Evolutionary conservation across 139 green algal species (phyloP).

Genomic region (Desmodesmus armatus): DNA sequence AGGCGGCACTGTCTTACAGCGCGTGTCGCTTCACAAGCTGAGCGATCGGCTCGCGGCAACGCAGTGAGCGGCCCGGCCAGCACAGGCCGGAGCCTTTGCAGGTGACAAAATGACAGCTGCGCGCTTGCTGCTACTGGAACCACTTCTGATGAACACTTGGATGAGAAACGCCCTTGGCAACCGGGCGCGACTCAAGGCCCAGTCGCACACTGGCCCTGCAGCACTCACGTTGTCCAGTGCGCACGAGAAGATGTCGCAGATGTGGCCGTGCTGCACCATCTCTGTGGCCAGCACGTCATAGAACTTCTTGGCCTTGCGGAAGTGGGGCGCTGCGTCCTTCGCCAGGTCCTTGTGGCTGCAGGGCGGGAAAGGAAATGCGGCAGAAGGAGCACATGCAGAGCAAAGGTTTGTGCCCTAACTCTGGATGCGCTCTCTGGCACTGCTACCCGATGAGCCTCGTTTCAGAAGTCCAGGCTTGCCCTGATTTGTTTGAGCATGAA

Average conservation of each 20-base stretch:
- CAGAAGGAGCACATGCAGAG: neutral
- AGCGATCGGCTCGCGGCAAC: neutral
- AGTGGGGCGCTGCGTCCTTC: constrained; percentile 92
- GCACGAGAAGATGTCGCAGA: constrained; percentile 96
- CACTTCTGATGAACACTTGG: too few species aligned
- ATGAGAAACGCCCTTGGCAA: too few species aligned
- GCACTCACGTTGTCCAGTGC: constrained; percentile 92
- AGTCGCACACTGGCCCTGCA: too few species aligned
- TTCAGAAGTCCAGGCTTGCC: too few species aligned
- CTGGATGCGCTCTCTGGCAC: too few species aligned
- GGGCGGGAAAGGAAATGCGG: neutral
- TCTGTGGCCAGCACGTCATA: constrained; percentile 86
- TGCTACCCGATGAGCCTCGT: too few species aligned
- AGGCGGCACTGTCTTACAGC: neutral
- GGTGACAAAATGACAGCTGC: too few species aligned
- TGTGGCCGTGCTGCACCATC: constrained; percentile 89
- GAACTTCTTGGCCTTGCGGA: constrained; percentile 91
- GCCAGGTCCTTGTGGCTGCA: constrained; percentile 84
- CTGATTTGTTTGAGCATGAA: neutral
- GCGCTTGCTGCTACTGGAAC: too few species aligned
- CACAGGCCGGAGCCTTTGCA: too few species aligned
- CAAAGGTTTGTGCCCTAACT: too few species aligned
- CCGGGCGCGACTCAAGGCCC: too few species aligned
- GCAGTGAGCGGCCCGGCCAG: too few species aligned
- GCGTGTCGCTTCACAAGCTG: neutral